phyloP scores from a whole-genome alignment of 2,329 filamentous ascomycete genomes.

The Arthrocladium fulminans region DNA sequence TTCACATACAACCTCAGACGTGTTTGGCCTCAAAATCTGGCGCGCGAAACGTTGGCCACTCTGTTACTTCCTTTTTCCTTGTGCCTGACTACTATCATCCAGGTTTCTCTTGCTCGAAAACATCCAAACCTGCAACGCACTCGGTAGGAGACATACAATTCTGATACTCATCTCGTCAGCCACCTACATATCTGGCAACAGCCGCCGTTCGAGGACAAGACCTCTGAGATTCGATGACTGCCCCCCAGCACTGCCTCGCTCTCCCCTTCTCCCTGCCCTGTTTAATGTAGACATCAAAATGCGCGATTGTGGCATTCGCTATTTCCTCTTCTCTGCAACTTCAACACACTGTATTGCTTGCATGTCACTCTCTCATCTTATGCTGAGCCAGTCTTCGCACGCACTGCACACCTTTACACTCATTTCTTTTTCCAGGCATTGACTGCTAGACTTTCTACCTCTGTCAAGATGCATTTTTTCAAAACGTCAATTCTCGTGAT shows the following conservation, averaged over 20 bases:
- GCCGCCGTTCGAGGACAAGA: background rate
- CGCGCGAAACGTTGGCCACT: constrained; percentile 3
- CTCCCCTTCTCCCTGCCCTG: background rate
- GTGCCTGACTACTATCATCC: background rate
- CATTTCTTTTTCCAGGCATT: constrained; percentile 9
- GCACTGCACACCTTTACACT: constrained; percentile 10
- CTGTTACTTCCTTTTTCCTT: background rate
- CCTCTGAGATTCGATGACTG: background rate
- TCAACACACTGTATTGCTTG: background rate
- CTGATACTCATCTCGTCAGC: background rate
- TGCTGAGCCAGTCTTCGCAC: constrained; percentile 6
- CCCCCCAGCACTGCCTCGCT: constrained; percentile 1
- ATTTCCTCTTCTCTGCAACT: background rate
- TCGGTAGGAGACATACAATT: background rate
- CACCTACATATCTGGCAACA: background rate
- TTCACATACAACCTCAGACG: constrained; percentile 6
- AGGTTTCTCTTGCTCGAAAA: background rate
- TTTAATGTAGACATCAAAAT: background rate
- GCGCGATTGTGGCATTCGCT: background rate
- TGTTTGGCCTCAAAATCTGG: constrained; percentile 5
- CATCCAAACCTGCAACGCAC: background rate
- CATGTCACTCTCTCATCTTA: constrained; percentile 1
- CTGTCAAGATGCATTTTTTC: constrained; percentile 5
- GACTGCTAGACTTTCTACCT: background rate
- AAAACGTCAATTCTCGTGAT: background rate